Evolutionary conservation across 495 filamentous ascomycete species (phyloP), one percentile per base, ranked within the genome.

Genomic region (Neurospora sp.): DNA sequence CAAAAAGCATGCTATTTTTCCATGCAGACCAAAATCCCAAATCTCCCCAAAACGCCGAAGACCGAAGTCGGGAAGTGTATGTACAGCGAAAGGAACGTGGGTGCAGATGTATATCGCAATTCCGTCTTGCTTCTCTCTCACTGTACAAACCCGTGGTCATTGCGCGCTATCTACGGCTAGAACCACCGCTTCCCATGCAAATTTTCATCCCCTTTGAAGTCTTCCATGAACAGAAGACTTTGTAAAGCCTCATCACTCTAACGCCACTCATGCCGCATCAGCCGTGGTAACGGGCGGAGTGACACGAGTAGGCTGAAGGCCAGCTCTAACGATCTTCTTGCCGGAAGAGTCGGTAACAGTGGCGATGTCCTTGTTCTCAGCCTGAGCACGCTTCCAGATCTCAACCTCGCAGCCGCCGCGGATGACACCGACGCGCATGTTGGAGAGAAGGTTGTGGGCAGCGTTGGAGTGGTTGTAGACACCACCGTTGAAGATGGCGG

Each of bases 401-500:
- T 99, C 96, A 71, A 99, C 96, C 81, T 98, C 96, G 79, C 93
- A 94, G 61, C 96, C 96, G 76, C 96, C 96, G 70, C 96, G 94
- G 73, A 99, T 92, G 69, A 99, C 96, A 83, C 94, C 96, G 6
- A 99, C 92, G 76, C 96, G 89, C 93, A 98, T 97, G 76, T 94
- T 98, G 18, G 93, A 95, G 69, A 99, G 89, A 41, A 98, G 86
- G 85, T 99, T 99, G 89, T 99, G 96, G 69, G 96, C 96, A 71
- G 93, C 96, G 84, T 99, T 99, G 77, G 92, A 94, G 87, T 99
- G 96, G 81, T 93, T 92, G 86, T 99, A 99, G 73, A 99, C 92
- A 84, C 96, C 96, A 74, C 96, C 96, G 86, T 99, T 99, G 90
- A 99, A 99, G 86, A 97, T 96, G 78, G 94, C 94, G 14, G 96